Evolutionary conservation across 345 rosid species (phyloP), one percentile per base, ranked within the genome.

Genomic region (Arabidopsis suecica): DNA sequence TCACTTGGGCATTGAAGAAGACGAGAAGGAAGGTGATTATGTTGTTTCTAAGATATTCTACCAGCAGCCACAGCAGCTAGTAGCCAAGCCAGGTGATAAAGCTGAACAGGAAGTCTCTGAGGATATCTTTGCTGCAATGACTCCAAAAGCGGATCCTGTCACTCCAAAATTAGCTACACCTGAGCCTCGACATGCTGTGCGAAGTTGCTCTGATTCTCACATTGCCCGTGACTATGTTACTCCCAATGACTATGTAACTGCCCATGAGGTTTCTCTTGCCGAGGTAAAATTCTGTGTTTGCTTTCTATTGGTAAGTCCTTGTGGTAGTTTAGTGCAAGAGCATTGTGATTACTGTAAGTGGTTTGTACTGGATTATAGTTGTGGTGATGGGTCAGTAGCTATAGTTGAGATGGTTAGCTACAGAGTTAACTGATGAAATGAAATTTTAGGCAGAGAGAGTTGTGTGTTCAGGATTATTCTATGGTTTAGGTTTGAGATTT

Each of bases 1-100:
- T 77, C 99, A 95, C 79, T 82, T 95, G 36, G 99, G 99, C 69
- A 89, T 87, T 1, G 88, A 79, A 34, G 97, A 95, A 80, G 99
- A 91, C 47, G 99, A 95, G 83, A 89, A 77, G 73, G 96, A 92
- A 5, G 89, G 93, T 18, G 88, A 95, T n/a, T 88, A 84, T 51
- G 90, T 95, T 44, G 73, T 92, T 71, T 92, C 99, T 9, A 95
- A 95, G 74, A 84, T 95, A 79, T 89, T 82, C 81, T 84, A 80
- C 74, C 96, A 95, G 84, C 97, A 84, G 80, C 91, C 79, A 66
- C 93, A 93, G 84, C 95, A 83, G 78, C 88, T 2, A 1, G n/a
- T 45, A 0, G 65, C 23, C 9, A 87, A 80, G 66, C 88, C 72
- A 80, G 84, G 80, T 56, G 97, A 90, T 32, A 87, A 86, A 73